Conservation (phyloP, 441 rosid species). For the Syzygium malaccense region DNA sequence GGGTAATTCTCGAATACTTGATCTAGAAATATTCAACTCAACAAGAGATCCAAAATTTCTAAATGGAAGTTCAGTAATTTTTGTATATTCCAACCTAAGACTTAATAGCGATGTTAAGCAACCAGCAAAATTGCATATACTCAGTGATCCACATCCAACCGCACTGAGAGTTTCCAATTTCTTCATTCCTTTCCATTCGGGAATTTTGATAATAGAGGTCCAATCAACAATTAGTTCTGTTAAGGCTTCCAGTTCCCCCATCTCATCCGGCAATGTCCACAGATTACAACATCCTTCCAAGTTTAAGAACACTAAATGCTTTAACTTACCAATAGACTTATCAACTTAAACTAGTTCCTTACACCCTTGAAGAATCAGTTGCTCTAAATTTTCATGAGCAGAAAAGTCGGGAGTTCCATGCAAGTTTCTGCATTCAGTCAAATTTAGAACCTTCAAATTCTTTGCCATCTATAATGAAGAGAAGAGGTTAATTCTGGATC, state of each 20-base stretch:
- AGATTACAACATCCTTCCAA: accelerated
- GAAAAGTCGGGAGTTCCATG: not conserved
- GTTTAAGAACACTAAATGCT: not conserved
- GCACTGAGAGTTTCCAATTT: not conserved
- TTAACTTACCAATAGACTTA: not conserved
- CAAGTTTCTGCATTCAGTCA: not conserved
- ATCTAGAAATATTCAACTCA: not conserved
- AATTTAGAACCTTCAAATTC: not conserved
- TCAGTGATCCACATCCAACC: accelerated
- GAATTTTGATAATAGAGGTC: not conserved
- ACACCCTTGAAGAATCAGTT: not conserved
- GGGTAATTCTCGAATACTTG: not conserved
- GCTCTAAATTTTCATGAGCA: not conserved
- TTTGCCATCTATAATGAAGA: not conserved
- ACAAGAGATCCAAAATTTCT: not conserved
- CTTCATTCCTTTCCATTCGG: not conserved
- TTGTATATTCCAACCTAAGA: accelerated
- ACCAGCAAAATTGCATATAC: not conserved
- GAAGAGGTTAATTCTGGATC: not conserved
- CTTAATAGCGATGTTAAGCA: not conserved
- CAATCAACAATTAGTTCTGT: not conserved
- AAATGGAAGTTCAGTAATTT: not conserved
- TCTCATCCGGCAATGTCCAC: not conserved
- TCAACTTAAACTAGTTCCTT: accelerated
- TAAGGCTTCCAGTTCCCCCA: not conserved